Conservation (phyloP, 2,329 filamentous ascomycete species). For the Penicillium olsonii region DNA sequence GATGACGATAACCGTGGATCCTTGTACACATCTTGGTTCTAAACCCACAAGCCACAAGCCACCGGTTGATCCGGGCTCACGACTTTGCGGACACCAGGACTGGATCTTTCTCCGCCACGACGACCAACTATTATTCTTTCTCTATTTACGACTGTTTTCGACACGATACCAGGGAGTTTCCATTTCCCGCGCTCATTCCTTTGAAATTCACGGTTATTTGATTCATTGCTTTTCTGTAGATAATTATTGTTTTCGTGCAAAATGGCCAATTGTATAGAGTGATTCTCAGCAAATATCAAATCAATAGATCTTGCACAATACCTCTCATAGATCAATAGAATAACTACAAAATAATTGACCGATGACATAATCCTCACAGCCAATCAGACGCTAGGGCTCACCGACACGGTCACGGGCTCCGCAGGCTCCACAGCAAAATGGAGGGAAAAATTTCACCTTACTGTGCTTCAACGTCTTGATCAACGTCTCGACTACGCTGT, state of each 20-base stretch:
- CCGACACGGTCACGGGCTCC: slow-evolving; percentile 28
- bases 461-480: slow-evolving; percentile 10
- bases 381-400: slow-evolving; percentile 7
- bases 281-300: too few relatives aligned
- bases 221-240: slow-evolving; percentile 1
- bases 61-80: slow-evolving; percentile 23
- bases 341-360: slow-evolving; percentile 3
- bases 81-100: slow-evolving; percentile 21
- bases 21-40: slow-evolving; percentile 40
- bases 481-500: slow-evolving; percentile 14
- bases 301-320: too few relatives aligned
- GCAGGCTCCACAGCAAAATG: slow-evolving; percentile 24
- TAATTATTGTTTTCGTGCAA: not conserved
- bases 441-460: slow-evolving; percentile 22
- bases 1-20: slow-evolving; percentile 45
- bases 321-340: too few relatives aligned
- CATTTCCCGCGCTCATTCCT: slow-evolving; percentile 13
- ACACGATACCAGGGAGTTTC: slow-evolving; percentile 26
- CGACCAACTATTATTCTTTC: slow-evolving; percentile 36
- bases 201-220: slow-evolving; percentile 1
- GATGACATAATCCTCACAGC: slow-evolving; percentile 19
- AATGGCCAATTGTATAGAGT: too few relatives aligned
- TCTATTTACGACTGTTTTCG: slow-evolving; percentile 21
- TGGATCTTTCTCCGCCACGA: slow-evolving; percentile 30
- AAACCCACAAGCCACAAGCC: not conserved